Conservation (phyloP, 805 yeast species). For the Kodamaea neixiangensis region DNA sequence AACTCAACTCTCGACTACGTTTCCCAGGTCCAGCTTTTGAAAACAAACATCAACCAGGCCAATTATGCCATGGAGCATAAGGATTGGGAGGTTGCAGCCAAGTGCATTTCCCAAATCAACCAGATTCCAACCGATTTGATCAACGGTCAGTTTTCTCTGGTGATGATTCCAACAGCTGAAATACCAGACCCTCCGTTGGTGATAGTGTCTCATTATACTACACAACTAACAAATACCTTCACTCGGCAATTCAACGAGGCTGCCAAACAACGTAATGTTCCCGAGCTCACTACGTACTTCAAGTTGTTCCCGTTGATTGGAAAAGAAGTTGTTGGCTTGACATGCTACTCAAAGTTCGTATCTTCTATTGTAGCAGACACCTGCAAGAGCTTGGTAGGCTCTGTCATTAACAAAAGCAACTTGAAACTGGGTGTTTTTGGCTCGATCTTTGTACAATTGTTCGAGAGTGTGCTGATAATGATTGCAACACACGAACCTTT, state of each 20-base stretch:
- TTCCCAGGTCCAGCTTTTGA: slow-evolving; percentile 62
- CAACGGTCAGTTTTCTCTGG: slow-evolving; percentile 69
- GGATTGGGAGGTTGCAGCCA: slow-evolving; percentile 80
- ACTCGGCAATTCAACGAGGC: slow-evolving; percentile 67
- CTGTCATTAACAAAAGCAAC: slow-evolving; percentile 22
- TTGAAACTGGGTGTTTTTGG: slow-evolving; percentile 55
- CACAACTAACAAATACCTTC: slow-evolving; percentile 58
- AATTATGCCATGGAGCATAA: slow-evolving; percentile 65
- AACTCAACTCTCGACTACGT: slow-evolving; percentile 64
- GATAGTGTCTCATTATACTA: slow-evolving; percentile 59
- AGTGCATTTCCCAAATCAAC: slow-evolving; percentile 49
- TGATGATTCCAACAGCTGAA: slow-evolving; percentile 82
- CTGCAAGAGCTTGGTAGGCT: slow-evolving; percentile 63
- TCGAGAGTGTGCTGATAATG: slow-evolving; percentile 83
- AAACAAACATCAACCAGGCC: slow-evolving; percentile 64
- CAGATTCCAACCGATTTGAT: slow-evolving; percentile 55
- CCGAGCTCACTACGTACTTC: slow-evolving; percentile 73
- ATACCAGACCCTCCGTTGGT: slow-evolving; percentile 75
- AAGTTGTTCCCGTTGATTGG: slow-evolving; percentile 86
- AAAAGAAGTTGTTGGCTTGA: slow-evolving; percentile 67
- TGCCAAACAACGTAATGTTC: slow-evolving; percentile 64
- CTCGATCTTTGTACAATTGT: slow-evolving; percentile 61
- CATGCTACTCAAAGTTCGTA: slow-evolving; percentile 81
- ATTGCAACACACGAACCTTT: slow-evolving; percentile 83
- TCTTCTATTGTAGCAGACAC: slow-evolving; percentile 82